These are phyloP conservation scores for Penicillium bovifimosum DNA, from an alignment of 495 filamentous ascomycete genomes.

Conservation along the genomic window DNA sequence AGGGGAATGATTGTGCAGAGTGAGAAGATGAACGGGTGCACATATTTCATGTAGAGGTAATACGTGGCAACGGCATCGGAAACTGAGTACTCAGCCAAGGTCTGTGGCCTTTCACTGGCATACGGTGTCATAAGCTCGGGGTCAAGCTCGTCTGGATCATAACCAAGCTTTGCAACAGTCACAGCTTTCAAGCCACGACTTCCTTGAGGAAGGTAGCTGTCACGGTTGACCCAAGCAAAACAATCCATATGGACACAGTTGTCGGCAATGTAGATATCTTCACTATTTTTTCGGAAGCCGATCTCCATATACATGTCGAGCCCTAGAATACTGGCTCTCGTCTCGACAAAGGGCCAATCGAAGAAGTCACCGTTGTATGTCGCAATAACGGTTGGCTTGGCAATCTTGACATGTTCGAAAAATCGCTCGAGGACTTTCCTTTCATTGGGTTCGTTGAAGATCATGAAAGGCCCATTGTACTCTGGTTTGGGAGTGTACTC, in stretches of 20 bases:
- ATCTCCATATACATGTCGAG: conserved; percentile 99
- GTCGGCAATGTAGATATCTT: conserved; percentile 92
- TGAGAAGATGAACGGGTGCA: conserved; percentile 98
- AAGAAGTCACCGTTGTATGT: conserved; percentile 99
- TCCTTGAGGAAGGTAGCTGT: conserved; percentile 95
- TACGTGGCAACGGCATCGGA: conserved; percentile 99
- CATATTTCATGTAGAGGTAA: conserved; percentile 99
- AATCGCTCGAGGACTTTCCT: conserved; percentile 84
- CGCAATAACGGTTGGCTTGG: conserved; percentile 90
- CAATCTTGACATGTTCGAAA: conserved; percentile 92
- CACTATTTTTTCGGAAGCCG: conserved; percentile 88
- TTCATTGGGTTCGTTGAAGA: conserved; percentile 97
- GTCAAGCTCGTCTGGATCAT: conserved; percentile 97
- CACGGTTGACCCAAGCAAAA: conserved; percentile 97
- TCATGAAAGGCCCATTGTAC: conserved; percentile 89
- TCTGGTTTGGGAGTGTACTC: conserved; percentile 97
- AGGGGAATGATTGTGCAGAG: conserved; percentile 94
- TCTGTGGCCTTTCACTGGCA: conserved; percentile 87
- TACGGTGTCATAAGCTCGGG: conserved; percentile 97
- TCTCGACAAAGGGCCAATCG: conserved; percentile 98
- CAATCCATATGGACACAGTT: conserved; percentile 99
- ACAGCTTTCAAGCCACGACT: conserved; percentile 97
- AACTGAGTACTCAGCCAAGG: conserved; percentile 93
- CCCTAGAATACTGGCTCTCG: conserved; percentile 84
- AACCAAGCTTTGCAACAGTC: conserved; percentile 94